Evolutionary conservation across 2,329 filamentous ascomycete genomes (phyloP).

Genomic region (Colletotrichum karsti): DNA sequence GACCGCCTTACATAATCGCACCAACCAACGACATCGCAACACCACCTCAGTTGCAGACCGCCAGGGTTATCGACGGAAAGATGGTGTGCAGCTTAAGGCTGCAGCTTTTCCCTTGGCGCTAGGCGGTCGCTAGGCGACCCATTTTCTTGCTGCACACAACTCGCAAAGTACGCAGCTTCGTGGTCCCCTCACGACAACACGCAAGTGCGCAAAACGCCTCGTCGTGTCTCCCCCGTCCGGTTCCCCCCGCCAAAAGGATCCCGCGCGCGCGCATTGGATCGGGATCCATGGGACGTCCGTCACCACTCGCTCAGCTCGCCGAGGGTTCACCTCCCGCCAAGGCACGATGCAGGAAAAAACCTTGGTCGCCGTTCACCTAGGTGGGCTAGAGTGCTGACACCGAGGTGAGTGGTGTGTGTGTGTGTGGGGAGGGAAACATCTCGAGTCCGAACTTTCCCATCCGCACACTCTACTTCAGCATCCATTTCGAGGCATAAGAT

Average conservation of each 20-base stretch:
- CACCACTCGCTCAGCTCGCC: neutral
- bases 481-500: neutral
- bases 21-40: neutral
- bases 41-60: neutral
- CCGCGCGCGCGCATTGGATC: neutral
- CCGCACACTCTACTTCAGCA: neutral
- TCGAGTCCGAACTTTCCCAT: neutral
- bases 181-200: too few relatives aligned
- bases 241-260: neutral
- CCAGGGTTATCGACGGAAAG: neutral
- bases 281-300: neutral
- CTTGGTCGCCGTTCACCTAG: neutral
- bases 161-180: too few relatives aligned
- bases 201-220: neutral
- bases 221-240: neutral
- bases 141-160: neutral
- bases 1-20: neutral
- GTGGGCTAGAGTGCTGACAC: conserved; percentile 17
- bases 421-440: too few relatives aligned
- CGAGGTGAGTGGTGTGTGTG: conserved; percentile 20
- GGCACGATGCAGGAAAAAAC: neutral
- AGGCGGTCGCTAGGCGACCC: neutral
- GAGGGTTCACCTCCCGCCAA: neutral
- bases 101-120: neutral
- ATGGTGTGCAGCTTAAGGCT: conserved; percentile 25